Base-by-base conservation (phyloP, 192 early-diverging fungal species). In the Irineochytrium annulatum region DNA sequence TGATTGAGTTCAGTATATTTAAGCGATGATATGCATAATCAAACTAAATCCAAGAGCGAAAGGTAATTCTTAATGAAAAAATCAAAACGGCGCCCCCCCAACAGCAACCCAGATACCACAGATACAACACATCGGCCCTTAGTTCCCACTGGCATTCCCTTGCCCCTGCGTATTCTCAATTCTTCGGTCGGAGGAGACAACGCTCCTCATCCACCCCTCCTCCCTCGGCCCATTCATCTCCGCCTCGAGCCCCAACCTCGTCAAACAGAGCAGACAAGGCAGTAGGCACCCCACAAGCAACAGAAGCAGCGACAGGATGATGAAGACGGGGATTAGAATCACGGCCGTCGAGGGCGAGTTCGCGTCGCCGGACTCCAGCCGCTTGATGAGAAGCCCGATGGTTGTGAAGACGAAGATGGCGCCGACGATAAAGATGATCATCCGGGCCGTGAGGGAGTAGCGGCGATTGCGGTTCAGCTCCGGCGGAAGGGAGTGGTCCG, bases 301-400 rank as follows among this genome's bases (percentile, higher is more conserved):
- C 29, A 79, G 60, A 11, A 78, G 19, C 30, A 79, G 8, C 3
- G 64, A 32, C 43, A 68, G 34, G 30, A 82, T 24, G 57, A 82
- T 77, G 55, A 82, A 82, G 19, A 82, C 68, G 16, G 80, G 80
- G 44, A 82, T 77, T 2, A 79, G 59, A 29, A 82, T 67, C 0
- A 77, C 73, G 6, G 73, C 67, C 1, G 74, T 60, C 2, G 68
- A 71, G 43, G 75, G 79, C 14, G 58, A 30, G 0, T 8, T 51
- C 3, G 11, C 46, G 39, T 46, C 39, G 35, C 24, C 64, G 58
- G 37, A 33, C 5, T 57, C 29, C 22, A 82, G 44, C 20, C 71
- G 55, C 17, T 52, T 32, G 29, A 82, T 67, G 26, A 82, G 60
- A 6, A 82, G 65, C 4, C 69, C 75, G 16, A 70, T 67, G 33